Evolutionary conservation across 305 asterid species (phyloP), one percentile per base, ranked within the genome.

Genomic region (Fraxinus sp.): DNA sequence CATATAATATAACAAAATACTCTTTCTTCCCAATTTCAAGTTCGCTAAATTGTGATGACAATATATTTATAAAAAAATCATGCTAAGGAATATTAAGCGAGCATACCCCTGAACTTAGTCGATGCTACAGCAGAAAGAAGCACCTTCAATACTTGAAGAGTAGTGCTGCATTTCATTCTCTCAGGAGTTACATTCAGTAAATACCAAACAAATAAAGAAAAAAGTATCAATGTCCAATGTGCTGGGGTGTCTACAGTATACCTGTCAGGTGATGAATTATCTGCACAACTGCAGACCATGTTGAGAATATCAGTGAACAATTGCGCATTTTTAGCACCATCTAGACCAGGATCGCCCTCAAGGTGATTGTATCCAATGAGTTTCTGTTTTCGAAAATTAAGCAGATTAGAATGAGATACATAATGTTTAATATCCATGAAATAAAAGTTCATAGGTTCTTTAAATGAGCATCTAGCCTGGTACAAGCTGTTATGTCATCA

Each of bases 291-390:
- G 89, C 99, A 97, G 77, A 92, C 95, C 95, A 92, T 95, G 91
- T 86, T 93, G 85, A 97, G 91, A 85, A 97, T 93, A 84, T 92
- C 97, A 32, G 97, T 87, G 85, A 91, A 89, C 78, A 97, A 79
- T 39, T 90, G 93, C 18, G 93, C 94, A 85, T 92, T 91, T 90
- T 91, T 89, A 62, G 97, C 96, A 80, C 92, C 92, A 85, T 94
- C 98, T 82, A 93, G 90, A 87, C 99, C 98, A 70, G 98, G 98
- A 88, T 97, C 99, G 52, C 98, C 99, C 92, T 95, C 99, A 73
- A 97, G 91, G 89, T 95, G 98, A 85, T 95, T 94, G 84, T 97
- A 97, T 72, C 93, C 98, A 36, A 94, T 95, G 89, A 97, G 99
- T 97, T 97, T 97, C 99, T 97, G 95, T 85, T 84, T 73, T 82